Evolutionary conservation across 2,329 filamentous ascomycete species (phyloP), one percentile per base, ranked within the genome.

Genomic region (Cladophialophora carrionii): DNA sequence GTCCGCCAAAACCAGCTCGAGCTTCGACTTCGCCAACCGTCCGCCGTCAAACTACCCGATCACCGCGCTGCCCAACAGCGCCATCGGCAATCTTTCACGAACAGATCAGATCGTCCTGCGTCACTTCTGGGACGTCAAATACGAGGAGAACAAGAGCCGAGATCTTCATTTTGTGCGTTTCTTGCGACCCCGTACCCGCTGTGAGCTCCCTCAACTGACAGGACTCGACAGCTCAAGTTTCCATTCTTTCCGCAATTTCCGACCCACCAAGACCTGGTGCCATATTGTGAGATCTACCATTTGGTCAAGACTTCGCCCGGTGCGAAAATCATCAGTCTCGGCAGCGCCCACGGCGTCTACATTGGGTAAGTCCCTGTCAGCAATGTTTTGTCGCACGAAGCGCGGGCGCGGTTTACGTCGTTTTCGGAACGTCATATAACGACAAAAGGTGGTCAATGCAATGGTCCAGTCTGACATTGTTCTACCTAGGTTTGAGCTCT

Each of bases 261-360:
- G 5, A 49, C 31, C 22, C 66, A 71, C 34, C 59, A 66, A 31
- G 69, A 72, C 59, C 58, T 72, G 46, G 61, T 71, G 46, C 70
- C 70, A 9, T 72, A 67, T 34, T 72, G 70, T 55, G 70, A 72
- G 49, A 70, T 72, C 57, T 72, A 72, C 60, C 64, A 68, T 56
- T 48, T 72, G 46, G 68, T 72, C 51, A 72, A 72, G 64, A 72
- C 68, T 32, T 68, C 67, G 12, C 69, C 69, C 6, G 70, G 70
- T 12, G 69, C 70, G n/a, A 69, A 66, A 52, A 71, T 72, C 52
- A 63, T 71, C 43, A 68, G 67, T 43, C 57, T 72, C 43, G 70
- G 70, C 48, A 72, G 64, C 55, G 62, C 67, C 22, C 67, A 65
- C 49, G 70, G 70, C 46, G 67, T 69, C 32, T 71, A 70, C 62